Percentiles rank a stretch among this genome's conserved stretches.
These are phyloP conservation scores for Leccinum variabile DNA, from an alignment of 1,284 basidiomycete genomes.

Conservation along the genomic window DNA sequence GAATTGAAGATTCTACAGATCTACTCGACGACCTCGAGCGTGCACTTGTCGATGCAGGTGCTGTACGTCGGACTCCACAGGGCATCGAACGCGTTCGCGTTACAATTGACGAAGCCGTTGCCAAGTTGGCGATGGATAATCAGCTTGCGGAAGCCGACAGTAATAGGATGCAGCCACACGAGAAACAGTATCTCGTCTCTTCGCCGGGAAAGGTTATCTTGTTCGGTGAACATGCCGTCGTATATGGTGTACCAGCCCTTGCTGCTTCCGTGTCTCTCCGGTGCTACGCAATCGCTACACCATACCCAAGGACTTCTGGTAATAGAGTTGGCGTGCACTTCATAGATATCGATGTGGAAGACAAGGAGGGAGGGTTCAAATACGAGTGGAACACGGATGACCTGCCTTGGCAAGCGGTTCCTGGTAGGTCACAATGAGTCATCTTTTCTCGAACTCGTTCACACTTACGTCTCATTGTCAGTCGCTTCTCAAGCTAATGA, in stretches of 20 bases:
- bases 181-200: conserved; percentile 83
- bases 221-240: conserved; percentile 99
- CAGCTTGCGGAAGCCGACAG: conserved; percentile 14
- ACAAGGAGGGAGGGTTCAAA: conserved; percentile 45
- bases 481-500: conserved; percentile 38
- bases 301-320: conserved; percentile 48
- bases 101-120: conserved; percentile 62
- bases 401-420: conserved; percentile 86
- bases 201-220: conserved; percentile 98
- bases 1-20: conserved; percentile 94
- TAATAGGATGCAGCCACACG: conserved; percentile 29
- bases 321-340: conserved; percentile 77
- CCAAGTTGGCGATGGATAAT: conserved; percentile 55
- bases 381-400: conserved; percentile 78
- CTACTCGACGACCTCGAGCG: conserved; percentile 94
- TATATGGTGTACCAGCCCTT: conserved; percentile 96
- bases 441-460: neutral
- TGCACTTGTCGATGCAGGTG: conserved; percentile 89
- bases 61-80: conserved; percentile 62
- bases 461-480: conserved; percentile 28
- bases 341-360: conserved; percentile 66
- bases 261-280: conserved; percentile 94
- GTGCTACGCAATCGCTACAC: conserved; percentile 86
- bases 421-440: conserved; percentile 40
- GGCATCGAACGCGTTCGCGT: conserved; percentile 39